Percentiles rank a stretch among this genome's conserved stretches.
phyloP scores from a whole-genome alignment of 805 yeast species.

The Pichia exigua region DNA sequence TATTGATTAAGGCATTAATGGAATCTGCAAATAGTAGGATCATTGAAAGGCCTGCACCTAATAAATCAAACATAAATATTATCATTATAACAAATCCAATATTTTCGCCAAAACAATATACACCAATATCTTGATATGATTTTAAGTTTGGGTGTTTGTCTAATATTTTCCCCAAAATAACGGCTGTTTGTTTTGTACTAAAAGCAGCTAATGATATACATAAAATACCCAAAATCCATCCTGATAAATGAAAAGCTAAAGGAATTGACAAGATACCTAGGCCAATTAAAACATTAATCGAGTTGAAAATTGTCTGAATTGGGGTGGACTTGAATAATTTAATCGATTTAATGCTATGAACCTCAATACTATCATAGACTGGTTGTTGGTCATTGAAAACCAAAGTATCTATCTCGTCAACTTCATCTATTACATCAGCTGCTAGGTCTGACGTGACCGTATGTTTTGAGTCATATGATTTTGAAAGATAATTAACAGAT shows the following conservation, averaged over 20 bases:
- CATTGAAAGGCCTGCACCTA: constrained; percentile 55
- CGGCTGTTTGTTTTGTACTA: constrained; percentile 47
- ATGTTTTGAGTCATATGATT: constrained; percentile 14
- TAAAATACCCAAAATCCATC: constrained; percentile 50
- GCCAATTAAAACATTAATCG: constrained; percentile 70
- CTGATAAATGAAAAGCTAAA: constrained; percentile 57
- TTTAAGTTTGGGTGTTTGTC: constrained; percentile 31
- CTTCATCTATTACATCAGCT: background rate
- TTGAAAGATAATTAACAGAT: constrained; percentile 24
- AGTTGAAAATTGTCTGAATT: constrained; percentile 70
- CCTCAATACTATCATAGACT: constrained; percentile 2
- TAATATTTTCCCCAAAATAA: constrained; percentile 44
- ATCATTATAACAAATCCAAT: constrained; percentile 38
- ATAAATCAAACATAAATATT: constrained; percentile 47
- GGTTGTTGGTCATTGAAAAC: background rate
- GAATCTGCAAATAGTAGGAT: constrained; percentile 56
- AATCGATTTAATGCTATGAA: background rate
- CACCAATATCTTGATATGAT: constrained; percentile 57
- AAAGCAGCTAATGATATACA: constrained; percentile 38
- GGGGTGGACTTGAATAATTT: constrained; percentile 45
- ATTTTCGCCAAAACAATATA: constrained; percentile 37
- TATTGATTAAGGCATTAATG: constrained; percentile 38
- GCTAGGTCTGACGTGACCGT: background rate
- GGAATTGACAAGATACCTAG: constrained; percentile 71
- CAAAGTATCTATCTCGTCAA: background rate